Evolutionary conservation across 345 rosid species (phyloP), one percentile per base, ranked within the genome.

Genomic region (Pugionium cornutum): DNA sequence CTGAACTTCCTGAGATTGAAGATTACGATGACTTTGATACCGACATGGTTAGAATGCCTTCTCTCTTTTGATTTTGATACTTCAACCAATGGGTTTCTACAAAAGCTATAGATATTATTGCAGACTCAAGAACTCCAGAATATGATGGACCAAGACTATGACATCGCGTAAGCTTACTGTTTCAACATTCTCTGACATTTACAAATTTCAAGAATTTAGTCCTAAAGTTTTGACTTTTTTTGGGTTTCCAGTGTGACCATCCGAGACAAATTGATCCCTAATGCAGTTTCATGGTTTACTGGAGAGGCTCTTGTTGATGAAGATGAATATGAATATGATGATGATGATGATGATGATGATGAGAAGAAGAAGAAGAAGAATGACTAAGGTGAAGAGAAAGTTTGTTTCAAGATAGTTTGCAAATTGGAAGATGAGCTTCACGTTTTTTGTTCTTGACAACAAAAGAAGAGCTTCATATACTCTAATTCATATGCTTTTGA

Each of bases 211-310:
- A 32, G 53, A 6, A 47, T 5, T 5, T 53, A 26, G 4, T n/a
- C 7, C 2, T 27, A 32, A 39, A 33, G 55, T 46, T 4, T 29
- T 44, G 7, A 6, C 2, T 42, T 25, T 43, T 30, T 41, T 51
- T 8, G n/a, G 53, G 58, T 64, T 51, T 64, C 50, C 75, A 94
- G 99, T 74, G 86, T 89, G 45, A 86, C 95, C 42, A 84, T 94
- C 56, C 83, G 85, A 57, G 95, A 89, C 68, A 85, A 88, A 76
- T 83, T 94, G 48, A 88, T 90, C 31, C 95, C 97, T 25, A 95
- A 78, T 67, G 95, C 99, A n/a, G 96, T 94, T 41, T 90, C 89
- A 51, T 94, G 96, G 97, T 94, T 70, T 74, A 94, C 96, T 0
- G 99, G 99, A 28, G 99, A 94, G 76, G 97, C 97, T 48, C 77